A percentile compares a stretch with the other conserved stretches of the same genome.
Evolutionary conservation across 306 rosid species (phyloP).

Genomic region (Prunus mongolica): DNA sequence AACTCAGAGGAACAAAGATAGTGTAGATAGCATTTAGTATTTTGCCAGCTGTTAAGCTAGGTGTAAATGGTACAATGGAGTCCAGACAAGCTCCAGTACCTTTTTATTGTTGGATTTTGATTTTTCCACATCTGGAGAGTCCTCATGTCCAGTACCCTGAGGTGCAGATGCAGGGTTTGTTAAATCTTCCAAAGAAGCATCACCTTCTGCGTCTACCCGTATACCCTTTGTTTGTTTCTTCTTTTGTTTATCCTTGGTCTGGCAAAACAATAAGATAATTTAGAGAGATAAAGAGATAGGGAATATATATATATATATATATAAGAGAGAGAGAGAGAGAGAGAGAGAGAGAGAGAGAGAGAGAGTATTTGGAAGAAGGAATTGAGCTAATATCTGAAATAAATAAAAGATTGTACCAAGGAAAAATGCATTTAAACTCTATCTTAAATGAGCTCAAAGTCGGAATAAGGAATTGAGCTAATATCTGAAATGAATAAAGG

Average conservation of each 20-base stretch:
- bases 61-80: neutral
- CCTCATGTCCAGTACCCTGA: constrained; percentile 49
- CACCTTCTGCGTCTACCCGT: constrained; percentile 84
- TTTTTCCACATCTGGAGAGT: constrained; percentile 53
- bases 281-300: no score
- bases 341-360: no score
- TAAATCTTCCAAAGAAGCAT: constrained; percentile 83
- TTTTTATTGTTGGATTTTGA: constrained; percentile 66
- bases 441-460: no score
- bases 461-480: no score
- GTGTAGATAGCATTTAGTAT: neutral
- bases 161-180: constrained; percentile 34
- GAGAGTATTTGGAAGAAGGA: no score
- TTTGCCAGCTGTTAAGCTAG: neutral
- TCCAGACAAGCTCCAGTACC: constrained; percentile 40
- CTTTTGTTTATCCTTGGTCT: constrained; percentile 85
- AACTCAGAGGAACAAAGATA: neutral
- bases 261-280: constrained; percentile 20
- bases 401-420: no score
- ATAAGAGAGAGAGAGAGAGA: no score
- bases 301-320: no score
- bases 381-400: no score
- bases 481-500: no score
- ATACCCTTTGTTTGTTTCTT: constrained; percentile 77
- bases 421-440: no score